These are phyloP conservation scores for Verticillium klebahnii DNA, from an alignment of 2,329 filamentous ascomycete genomes.

Conservation along the genomic window DNA sequence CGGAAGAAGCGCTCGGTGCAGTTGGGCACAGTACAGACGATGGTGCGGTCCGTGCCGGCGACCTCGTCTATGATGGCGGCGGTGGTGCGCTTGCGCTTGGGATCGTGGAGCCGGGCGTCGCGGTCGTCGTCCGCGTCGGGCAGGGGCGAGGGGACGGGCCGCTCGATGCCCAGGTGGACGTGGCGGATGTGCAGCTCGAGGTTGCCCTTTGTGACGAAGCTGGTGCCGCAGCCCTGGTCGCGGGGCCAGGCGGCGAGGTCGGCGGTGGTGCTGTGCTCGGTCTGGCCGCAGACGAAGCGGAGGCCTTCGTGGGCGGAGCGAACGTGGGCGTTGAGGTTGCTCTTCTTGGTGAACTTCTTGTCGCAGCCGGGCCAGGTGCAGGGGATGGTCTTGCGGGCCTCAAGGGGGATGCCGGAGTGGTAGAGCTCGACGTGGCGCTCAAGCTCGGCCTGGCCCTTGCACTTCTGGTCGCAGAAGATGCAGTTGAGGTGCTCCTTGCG, in stretches of 20 bases:
- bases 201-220: constrained; percentile 71
- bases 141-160: constrained; percentile 59
- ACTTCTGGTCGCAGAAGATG: constrained; percentile 66
- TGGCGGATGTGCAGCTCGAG: constrained; percentile 83
- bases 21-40: constrained; percentile 35
- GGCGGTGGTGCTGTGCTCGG: constrained; percentile 52
- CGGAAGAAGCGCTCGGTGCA: constrained; percentile 45
- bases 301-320: constrained; percentile 71
- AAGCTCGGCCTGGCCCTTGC: constrained; percentile 61
- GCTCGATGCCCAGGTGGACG: constrained; percentile 64
- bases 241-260: constrained; percentile 62
- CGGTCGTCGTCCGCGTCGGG: constrained; percentile 72
- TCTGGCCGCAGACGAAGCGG: constrained; percentile 73
- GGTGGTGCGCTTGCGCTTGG: constrained; percentile 17
- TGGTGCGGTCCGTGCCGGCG: constrained; percentile 36
- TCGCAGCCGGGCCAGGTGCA: constrained; percentile 67
- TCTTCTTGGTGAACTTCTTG: constrained; percentile 74
- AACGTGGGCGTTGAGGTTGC: constrained; percentile 79
- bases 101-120: constrained; percentile 29
- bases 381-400: constrained; percentile 59
- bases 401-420: constrained; percentile 60
- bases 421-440: constrained; percentile 74
- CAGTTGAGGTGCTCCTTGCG: constrained; percentile 71
- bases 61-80: constrained; percentile 36
- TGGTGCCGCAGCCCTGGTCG: constrained; percentile 65